phyloP scores from a whole-genome alignment of 192 early-diverging fungal species.

The Coemansia sp. region DNA sequence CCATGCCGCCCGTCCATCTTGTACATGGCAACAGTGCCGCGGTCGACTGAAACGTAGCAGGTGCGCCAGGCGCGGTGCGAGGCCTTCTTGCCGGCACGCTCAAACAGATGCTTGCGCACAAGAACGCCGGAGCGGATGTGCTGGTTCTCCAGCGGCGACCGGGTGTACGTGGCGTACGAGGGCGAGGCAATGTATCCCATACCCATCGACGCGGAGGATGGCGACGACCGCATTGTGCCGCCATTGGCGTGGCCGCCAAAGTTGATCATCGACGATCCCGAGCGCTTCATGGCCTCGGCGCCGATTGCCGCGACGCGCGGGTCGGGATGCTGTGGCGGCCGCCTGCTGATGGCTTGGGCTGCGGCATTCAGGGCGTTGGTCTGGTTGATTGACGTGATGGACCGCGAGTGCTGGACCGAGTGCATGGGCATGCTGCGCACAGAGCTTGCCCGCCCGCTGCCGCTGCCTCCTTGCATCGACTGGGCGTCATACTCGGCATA shows the following conservation, averaged over 20 bases:
- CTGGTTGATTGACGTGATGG: conserved; percentile 50
- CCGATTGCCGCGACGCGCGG: conserved; percentile 15
- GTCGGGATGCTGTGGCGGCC: conserved; percentile 43
- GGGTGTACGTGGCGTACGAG: conserved; percentile 39
- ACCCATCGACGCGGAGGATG: conserved; percentile 51
- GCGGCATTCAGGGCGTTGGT: background rate
- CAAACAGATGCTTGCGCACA: conserved; percentile 85
- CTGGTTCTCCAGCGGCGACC: conserved; percentile 55
- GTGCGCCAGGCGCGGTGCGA: conserved; percentile 87
- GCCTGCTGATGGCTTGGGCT: background rate
- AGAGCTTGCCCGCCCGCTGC: conserved; percentile 46
- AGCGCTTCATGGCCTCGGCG: conserved; percentile 25
- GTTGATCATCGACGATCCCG: conserved; percentile 35
- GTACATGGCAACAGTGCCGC: conserved; percentile 84
- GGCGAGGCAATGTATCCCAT: conserved; percentile 29
- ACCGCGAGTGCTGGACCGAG: conserved; percentile 48
- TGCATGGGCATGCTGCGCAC: conserved; percentile 56
- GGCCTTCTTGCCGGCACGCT: conserved; percentile 74
- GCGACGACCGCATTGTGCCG: conserved; percentile 31
- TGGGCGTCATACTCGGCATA: conserved; percentile 30
- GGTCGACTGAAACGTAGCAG: conserved; percentile 70
- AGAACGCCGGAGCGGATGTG: conserved; percentile 63
- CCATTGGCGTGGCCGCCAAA: conserved; percentile 22
- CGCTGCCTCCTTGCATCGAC: conserved; percentile 14
- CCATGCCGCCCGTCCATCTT: conserved; percentile 64